Evolutionary conservation across 805 yeast species (phyloP).

Genomic region (Teunomyces tritomae): DNA sequence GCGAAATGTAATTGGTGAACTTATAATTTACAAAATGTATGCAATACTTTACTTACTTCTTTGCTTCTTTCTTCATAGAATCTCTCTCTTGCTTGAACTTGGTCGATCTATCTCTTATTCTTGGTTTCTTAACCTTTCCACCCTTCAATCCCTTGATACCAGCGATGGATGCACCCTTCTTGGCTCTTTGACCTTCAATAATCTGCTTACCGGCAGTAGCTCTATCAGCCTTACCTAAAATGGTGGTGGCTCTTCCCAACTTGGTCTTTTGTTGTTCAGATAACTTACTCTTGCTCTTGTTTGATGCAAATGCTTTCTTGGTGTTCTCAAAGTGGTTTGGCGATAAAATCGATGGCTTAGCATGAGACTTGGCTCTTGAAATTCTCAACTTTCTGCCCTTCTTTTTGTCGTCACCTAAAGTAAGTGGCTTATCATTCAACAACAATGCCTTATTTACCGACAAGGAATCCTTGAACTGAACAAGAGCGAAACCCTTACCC

Average conservation of each 20-base stretch:
- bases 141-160: slow-evolving; percentile 58
- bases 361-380: slow-evolving; percentile 48
- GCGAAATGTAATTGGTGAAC: not conserved
- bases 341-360: slow-evolving; percentile 42
- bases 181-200: slow-evolving; percentile 78
- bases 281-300: slow-evolving; percentile 31
- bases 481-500: slow-evolving; percentile 97
- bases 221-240: slow-evolving; percentile 78
- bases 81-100: slow-evolving; percentile 45
- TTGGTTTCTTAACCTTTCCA: slow-evolving; percentile 51
- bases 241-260: slow-evolving; percentile 73
- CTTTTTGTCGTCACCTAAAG: slow-evolving; percentile 18
- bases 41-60: slow-evolving; percentile 5
- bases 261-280: slow-evolving; percentile 70
- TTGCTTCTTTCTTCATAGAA: slow-evolving; percentile 16
- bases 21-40: not conserved
- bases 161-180: slow-evolving; percentile 57
- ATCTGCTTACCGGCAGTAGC: slow-evolving; percentile 57
- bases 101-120: slow-evolving; percentile 54
- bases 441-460: slow-evolving; percentile 80
- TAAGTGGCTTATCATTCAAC: slow-evolving; percentile 63
- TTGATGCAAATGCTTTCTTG: slow-evolving; percentile 22
- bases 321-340: slow-evolving; percentile 42
- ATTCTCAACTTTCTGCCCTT: slow-evolving; percentile 69
- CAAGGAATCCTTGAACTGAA: slow-evolving; percentile 75